Evolutionary conservation across 1,139 yeast genomes (phyloP).

Genomic region (Chernovozyma sophiae-reginae): DNA sequence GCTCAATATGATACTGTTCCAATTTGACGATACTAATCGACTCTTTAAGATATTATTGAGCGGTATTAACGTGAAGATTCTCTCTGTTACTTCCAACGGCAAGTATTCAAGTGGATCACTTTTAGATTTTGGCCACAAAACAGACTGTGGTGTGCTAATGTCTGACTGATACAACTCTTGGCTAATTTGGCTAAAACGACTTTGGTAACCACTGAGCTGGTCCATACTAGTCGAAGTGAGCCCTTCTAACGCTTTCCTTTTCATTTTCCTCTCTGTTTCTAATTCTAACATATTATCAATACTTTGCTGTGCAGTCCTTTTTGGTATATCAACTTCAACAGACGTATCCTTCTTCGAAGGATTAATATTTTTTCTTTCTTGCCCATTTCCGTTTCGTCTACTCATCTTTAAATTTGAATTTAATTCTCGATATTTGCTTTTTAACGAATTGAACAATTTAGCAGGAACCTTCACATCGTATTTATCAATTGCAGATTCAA

Average conservation of each 20-base stretch:
- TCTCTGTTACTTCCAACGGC: constrained; percentile 28
- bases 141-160: not conserved
- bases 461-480: constrained; percentile 22
- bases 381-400: no score
- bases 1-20: constrained; percentile 26
- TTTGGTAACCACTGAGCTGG: not conserved
- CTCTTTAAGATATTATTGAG: constrained; percentile 20
- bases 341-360: not conserved
- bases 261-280: constrained; percentile 6
- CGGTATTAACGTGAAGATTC: constrained; percentile 22
- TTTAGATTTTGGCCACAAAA: not conserved
- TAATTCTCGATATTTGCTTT: constrained; percentile 19
- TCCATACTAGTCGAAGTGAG: not conserved
- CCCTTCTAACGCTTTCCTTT: constrained; percentile 1
- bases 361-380: constrained; percentile 1
- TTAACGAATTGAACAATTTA: constrained; percentile 23
- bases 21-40: constrained; percentile 28
- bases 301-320: constrained; percentile 9
- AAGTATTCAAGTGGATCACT: constrained; percentile 27
- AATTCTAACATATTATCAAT: constrained; percentile 14
- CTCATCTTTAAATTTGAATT: constrained; percentile 19
- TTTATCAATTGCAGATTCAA: constrained; percentile 24
- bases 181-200: no score
- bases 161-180: not conserved
- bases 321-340: not conserved